Conservation (phyloP, 2,329 filamentous ascomycete species). For the Endoconidiophora laricicola region DNA sequence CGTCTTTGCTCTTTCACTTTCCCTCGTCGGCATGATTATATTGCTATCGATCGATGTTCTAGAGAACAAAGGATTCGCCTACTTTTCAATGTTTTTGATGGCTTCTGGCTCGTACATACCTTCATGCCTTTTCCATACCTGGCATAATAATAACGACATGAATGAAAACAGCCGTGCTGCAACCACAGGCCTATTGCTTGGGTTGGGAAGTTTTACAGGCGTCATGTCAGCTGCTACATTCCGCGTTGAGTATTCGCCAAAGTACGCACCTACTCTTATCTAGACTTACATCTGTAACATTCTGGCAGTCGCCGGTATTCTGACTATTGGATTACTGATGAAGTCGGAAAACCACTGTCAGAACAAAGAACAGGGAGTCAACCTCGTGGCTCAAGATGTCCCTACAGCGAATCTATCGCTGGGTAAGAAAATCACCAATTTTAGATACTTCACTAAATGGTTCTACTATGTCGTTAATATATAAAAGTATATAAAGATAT, state of each 20-base stretch:
- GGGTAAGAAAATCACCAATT: conserved; percentile 23
- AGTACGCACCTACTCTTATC: conserved; percentile 30
- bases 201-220: conserved; percentile 31
- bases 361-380: conserved; percentile 22
- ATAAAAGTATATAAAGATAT: no score
- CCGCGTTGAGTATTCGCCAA: conserved; percentile 29
- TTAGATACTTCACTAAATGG: conserved; percentile 20
- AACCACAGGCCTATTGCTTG: conserved; percentile 25
- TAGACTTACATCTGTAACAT: conserved; percentile 25
- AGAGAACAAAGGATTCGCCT: conserved; percentile 26
- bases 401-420: conserved; percentile 23
- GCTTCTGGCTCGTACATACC: conserved; percentile 29
- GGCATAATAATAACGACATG: conserved; percentile 37
- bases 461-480: no score
- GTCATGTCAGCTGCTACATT: conserved; percentile 30
- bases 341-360: conserved; percentile 25
- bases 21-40: conserved; percentile 27
- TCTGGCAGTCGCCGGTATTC: conserved; percentile 24
- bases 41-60: conserved; percentile 27
- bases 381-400: conserved; percentile 22
- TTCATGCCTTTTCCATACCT: conserved; percentile 29
- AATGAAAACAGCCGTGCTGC: conserved; percentile 23
- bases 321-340: conserved; percentile 28
- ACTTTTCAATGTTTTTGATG: conserved; percentile 34
- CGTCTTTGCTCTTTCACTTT: conserved; percentile 20